These are phyloP conservation scores for Thalia dealbata DNA, from an alignment of 176 grass and related monocot genomes.

Conservation along the genomic window DNA sequence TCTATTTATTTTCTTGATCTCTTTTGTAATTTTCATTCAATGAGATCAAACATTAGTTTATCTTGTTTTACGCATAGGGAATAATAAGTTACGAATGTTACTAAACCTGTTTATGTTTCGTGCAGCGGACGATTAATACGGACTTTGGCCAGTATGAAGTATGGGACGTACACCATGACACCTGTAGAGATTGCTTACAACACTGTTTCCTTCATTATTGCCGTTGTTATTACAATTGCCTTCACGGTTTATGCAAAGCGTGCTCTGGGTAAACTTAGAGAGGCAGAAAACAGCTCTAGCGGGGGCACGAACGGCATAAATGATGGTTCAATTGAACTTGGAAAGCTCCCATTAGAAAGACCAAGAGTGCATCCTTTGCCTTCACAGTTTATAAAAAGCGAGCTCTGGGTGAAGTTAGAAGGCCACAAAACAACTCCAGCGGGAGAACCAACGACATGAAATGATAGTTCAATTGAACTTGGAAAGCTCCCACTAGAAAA, in stretches of 20 bases:
- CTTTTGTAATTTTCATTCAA: no score
- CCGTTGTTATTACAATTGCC: slow-evolving; percentile 40
- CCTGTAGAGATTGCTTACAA: slow-evolving; percentile 82
- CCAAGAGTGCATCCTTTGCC: slow-evolving; percentile 23
- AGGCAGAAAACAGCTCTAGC: slow-evolving; percentile 12
- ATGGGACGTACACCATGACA: slow-evolving; percentile 58
- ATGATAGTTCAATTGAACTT: slow-evolving; percentile 18
- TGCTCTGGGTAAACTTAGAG: slow-evolving; percentile 40
- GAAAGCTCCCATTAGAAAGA: slow-evolving; percentile 33
- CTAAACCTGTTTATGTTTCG: slow-evolving; percentile 6
- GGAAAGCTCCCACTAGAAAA: slow-evolving; percentile 35
- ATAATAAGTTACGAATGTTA: not conserved
- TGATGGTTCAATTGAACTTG: slow-evolving; percentile 20
- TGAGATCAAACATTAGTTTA: not conserved
- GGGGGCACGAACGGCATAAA: not conserved
- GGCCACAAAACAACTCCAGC: slow-evolving; percentile 10
- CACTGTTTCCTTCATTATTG: slow-evolving; percentile 39
- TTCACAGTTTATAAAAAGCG: slow-evolving; percentile 71
- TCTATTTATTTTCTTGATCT: no score
- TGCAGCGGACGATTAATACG: slow-evolving; percentile 74
- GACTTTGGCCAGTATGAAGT: slow-evolving; percentile 59
- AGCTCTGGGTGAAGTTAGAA: slow-evolving; percentile 40
- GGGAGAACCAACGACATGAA: not conserved
- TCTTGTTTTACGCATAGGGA: not conserved
- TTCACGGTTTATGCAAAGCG: slow-evolving; percentile 73